phyloP scores from a whole-genome alignment of 495 filamentous ascomycete species.

The Recurvomyces mirabilis region DNA sequence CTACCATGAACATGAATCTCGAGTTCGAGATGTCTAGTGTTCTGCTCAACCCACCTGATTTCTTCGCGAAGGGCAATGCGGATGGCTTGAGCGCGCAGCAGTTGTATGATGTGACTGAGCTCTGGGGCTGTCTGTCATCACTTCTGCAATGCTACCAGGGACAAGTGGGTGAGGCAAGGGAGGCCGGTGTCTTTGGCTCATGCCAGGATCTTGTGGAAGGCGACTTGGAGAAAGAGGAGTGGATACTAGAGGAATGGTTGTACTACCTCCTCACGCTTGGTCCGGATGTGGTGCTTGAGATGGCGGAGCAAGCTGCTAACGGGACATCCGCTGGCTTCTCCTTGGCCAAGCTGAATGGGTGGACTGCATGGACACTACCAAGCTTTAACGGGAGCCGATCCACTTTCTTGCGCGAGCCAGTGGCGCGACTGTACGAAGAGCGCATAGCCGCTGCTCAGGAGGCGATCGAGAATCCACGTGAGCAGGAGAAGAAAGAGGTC shows the following conservation, averaged over 20 bases:
- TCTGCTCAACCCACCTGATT: slow-evolving; percentile 45
- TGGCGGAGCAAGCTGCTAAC: slow-evolving; percentile 35
- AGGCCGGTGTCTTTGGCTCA: slow-evolving; percentile 44
- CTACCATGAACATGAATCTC: slow-evolving; percentile 34
- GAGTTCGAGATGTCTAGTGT: slow-evolving; percentile 43
- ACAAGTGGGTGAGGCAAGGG: slow-evolving; percentile 43
- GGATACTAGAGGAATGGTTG: slow-evolving; percentile 53
- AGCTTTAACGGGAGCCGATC: slow-evolving; percentile 35
- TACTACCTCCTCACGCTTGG: slow-evolving; percentile 50
- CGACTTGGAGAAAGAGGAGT: slow-evolving; percentile 44
- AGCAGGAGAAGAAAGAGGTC: slow-evolving; percentile 24
- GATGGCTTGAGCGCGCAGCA: slow-evolving; percentile 45
- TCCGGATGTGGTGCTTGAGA: slow-evolving; percentile 43
- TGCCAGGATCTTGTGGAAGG: slow-evolving; percentile 34
- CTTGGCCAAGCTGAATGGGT: slow-evolving; percentile 42
- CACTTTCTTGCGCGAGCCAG: slow-evolving; percentile 53
- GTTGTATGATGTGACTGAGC: slow-evolving; percentile 54
- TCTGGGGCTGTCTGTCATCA: slow-evolving; percentile 53
- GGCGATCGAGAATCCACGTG: slow-evolving; percentile 2
- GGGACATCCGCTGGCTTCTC: slow-evolving; percentile 39
- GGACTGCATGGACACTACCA: slow-evolving; percentile 46
- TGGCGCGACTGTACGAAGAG: slow-evolving; percentile 48
- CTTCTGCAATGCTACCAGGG: slow-evolving; percentile 49
- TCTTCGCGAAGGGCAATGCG: slow-evolving; percentile 49
- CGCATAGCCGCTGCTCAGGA: slow-evolving; percentile 28